phyloP scores from a whole-genome alignment of 176 grass and related monocot species.

The Oryza glaberrima region DNA sequence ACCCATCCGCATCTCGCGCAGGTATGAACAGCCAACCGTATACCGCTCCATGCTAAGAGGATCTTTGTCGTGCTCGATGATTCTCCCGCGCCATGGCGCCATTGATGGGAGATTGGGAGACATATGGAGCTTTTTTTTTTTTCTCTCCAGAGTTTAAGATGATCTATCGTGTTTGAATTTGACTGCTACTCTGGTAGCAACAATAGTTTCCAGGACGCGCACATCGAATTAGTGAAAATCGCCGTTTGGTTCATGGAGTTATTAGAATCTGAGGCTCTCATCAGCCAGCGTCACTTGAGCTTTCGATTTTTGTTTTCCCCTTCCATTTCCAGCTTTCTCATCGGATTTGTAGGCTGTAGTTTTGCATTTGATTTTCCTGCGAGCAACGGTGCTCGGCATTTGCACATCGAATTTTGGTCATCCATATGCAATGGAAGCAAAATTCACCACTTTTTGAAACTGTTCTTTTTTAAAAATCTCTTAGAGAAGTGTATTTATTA shows the following conservation, averaged over 20 bases:
- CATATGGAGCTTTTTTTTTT: not conserved
- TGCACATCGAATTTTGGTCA: not conserved
- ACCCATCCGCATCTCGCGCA: conserved; percentile 60
- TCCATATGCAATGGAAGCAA: not conserved
- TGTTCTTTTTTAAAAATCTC: too few relatives aligned
- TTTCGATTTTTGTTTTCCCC: too few relatives aligned
- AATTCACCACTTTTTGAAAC: not conserved
- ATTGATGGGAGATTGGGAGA: not conserved
- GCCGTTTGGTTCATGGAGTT: too few relatives aligned
- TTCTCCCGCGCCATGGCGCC: not conserved
- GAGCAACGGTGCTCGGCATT: not conserved
- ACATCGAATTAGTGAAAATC: too few relatives aligned
- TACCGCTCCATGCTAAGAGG: not conserved
- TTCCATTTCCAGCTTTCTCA: not conserved
- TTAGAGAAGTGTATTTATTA: too few relatives aligned
- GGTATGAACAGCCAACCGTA: conserved; percentile 35
- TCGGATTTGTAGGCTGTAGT: not conserved
- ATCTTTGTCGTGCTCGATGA: too few relatives aligned
- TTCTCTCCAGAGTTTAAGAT: too few relatives aligned
- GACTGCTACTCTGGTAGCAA: too few relatives aligned
- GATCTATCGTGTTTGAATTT: too few relatives aligned
- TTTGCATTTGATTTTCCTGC: not conserved
- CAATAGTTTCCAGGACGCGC: too few relatives aligned
- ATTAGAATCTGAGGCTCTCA: not conserved
- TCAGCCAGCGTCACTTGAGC: not conserved